phyloP scores from a whole-genome alignment of 305 asterid species.

The Petunia hybrid region DNA sequence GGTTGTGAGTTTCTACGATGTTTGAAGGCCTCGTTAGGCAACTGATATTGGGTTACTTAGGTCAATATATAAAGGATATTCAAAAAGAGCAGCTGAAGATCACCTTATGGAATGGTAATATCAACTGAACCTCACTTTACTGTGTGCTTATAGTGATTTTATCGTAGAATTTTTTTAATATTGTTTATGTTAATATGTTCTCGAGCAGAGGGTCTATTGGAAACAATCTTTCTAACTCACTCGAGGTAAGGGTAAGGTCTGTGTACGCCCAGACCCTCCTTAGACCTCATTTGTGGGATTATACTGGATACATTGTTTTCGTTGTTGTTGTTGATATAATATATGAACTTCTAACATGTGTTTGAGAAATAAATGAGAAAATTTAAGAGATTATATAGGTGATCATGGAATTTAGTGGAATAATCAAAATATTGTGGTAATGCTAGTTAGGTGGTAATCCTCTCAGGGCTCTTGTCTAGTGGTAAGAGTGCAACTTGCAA shows the following conservation, averaged over 20 bases:
- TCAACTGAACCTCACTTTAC: background rate
- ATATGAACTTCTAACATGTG: background rate
- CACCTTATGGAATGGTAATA: conserved; percentile 88
- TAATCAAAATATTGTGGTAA: background rate
- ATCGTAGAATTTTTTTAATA: background rate
- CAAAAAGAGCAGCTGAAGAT: conserved; percentile 94
- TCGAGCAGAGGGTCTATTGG: no score
- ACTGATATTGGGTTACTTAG: conserved; percentile 82
- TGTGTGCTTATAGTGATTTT: background rate
- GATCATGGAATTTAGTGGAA: conserved; percentile 24
- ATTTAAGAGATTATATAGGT: conserved; percentile 18
- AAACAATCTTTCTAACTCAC: no score
- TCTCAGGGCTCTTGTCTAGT: no score
- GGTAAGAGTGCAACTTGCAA: no score
- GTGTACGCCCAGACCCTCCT: no score
- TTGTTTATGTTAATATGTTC: background rate
- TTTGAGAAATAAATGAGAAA: background rate
- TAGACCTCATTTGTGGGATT: no score
- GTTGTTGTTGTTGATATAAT: no score
- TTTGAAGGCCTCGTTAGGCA: conserved; percentile 91
- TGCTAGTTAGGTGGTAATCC: conserved; percentile 10
- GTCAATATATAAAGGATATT: conserved; percentile 81
- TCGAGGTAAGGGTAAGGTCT: no score
- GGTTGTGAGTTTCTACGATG: conserved; percentile 43
- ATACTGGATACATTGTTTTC: no score